Evolutionary conservation across 108 stramenopile genomes (phyloP).

Genomic region (Poteriospumella lacustris): DNA sequence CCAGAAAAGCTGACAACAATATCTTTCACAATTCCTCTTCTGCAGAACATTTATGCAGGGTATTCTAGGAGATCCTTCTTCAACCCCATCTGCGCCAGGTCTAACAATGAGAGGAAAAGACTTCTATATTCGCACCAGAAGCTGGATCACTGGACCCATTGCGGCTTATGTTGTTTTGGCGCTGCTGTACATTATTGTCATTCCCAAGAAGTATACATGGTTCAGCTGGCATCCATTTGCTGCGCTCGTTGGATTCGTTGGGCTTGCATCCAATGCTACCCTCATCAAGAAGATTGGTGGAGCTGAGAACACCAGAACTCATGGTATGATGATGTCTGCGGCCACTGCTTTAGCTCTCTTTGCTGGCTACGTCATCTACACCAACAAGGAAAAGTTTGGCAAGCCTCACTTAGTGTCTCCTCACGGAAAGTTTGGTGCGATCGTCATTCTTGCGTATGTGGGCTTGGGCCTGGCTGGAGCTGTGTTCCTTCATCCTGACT

Average conservation of each 20-base stretch:
- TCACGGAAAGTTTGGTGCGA: background rate
- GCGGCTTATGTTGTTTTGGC: no score
- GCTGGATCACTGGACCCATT: no score
- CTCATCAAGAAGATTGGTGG: slow-evolving; percentile 29
- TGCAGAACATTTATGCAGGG: no score
- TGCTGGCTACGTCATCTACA: slow-evolving; percentile 18
- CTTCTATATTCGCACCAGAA: no score
- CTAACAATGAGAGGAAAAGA: no score
- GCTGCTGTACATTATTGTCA: background rate
- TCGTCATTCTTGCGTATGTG: slow-evolving; percentile 4
- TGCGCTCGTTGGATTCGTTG: slow-evolving; percentile 6
- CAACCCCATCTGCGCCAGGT: no score
- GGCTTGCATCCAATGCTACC: background rate
- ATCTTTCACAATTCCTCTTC: no score
- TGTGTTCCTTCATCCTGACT: slow-evolving; percentile 8
- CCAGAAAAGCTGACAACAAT: no score
- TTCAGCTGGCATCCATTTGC: slow-evolving; percentile 29
- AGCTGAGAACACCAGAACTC: background rate
- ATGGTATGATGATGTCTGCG: slow-evolving; percentile 3
- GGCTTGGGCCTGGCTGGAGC: background rate
- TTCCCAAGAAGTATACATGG: slow-evolving; percentile 1
- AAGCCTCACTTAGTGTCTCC: background rate
- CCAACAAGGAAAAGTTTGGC: slow-evolving; percentile 9
- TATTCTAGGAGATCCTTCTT: no score
- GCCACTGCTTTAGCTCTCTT: background rate